These are phyloP conservation scores for Stephanodiscus minutulus DNA, from an alignment of 108 stramenopile genomes.

Conservation along the genomic window DNA sequence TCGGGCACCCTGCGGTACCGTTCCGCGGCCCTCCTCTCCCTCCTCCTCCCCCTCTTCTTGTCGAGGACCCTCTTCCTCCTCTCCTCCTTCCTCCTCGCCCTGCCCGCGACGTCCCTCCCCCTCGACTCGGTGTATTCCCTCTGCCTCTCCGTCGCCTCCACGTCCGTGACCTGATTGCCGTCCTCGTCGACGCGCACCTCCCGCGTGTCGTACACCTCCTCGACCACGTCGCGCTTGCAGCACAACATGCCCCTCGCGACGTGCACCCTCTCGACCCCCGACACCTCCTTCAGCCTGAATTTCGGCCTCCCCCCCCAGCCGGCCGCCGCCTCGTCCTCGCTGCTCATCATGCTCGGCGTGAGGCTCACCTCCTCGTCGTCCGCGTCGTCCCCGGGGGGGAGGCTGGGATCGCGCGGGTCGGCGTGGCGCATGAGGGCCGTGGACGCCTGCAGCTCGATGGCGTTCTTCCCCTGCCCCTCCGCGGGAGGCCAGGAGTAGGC, in stretches of 20 bases:
- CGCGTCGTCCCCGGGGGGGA: too few relatives aligned
- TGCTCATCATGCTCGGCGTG: too few relatives aligned
- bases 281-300: conserved; percentile 19
- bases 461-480: conserved; percentile 70
- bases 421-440: conserved; percentile 50
- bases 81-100: conserved; percentile 28
- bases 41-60: conserved; percentile 50
- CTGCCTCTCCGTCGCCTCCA: conserved; percentile 41
- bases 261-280: conserved; percentile 5
- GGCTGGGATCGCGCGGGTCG: conserved; percentile 20
- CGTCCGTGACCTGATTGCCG: conserved; percentile 45
- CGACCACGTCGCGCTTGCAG: conserved; percentile 8
- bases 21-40: conserved; percentile 34
- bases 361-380: conserved; percentile 2
- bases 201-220: conserved; percentile 31
- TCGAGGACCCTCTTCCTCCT: conserved; percentile 17
- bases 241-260: conserved; percentile 1
- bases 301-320: conserved; percentile 2
- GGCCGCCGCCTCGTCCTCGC: too few relatives aligned
- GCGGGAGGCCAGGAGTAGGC: conserved; percentile 83
- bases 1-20: conserved; percentile 72
- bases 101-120: conserved; percentile 25
- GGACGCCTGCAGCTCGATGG: conserved; percentile 79
- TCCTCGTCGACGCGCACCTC: conserved; percentile 41
- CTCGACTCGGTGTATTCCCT: conserved; percentile 38